These are phyloP conservation scores for Plectosphaerella cucumerina DNA, from an alignment of 2,329 filamentous ascomycete species.

Conservation along the genomic window DNA sequence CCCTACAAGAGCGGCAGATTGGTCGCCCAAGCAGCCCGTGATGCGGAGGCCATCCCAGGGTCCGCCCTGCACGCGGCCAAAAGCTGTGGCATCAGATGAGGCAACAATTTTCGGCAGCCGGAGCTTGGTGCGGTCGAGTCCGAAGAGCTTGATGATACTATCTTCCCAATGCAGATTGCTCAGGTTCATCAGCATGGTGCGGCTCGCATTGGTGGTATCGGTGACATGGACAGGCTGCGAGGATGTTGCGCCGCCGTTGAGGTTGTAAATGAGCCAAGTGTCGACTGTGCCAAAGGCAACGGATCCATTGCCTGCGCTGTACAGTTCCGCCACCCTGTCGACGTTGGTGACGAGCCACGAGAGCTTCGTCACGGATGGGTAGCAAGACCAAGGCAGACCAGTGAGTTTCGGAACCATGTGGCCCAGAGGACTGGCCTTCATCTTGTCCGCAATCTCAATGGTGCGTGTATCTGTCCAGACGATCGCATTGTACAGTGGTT, in stretches of 20 bases:
- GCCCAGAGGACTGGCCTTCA: conserved; percentile 34
- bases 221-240: conserved; percentile 67
- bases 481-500: conserved; percentile 79
- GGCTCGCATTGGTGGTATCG: conserved; percentile 81
- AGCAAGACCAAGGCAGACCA: conserved; percentile 81
- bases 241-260: conserved; percentile 67
- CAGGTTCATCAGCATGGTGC: conserved; percentile 95
- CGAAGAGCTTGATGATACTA: conserved; percentile 72
- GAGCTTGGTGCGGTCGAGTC: conserved; percentile 63
- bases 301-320: conserved; percentile 59
- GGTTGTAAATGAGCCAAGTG: conserved; percentile 79
- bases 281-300: conserved; percentile 86
- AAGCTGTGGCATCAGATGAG: conserved; percentile 70
- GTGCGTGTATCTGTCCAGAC: conserved; percentile 90
- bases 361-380: conserved; percentile 82
- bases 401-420: conserved; percentile 47
- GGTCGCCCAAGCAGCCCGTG: conserved; percentile 81
- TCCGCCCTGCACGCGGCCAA: conserved; percentile 63
- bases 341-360: conserved; percentile 76
- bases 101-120: conserved; percentile 78
- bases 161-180: conserved; percentile 77
- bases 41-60: conserved; percentile 67
- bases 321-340: conserved; percentile 65
- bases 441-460: conserved; percentile 61
- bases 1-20: conserved; percentile 80